Base-by-base conservation (phyloP, 306 rosid species). In the Bauhinia variegata region DNA sequence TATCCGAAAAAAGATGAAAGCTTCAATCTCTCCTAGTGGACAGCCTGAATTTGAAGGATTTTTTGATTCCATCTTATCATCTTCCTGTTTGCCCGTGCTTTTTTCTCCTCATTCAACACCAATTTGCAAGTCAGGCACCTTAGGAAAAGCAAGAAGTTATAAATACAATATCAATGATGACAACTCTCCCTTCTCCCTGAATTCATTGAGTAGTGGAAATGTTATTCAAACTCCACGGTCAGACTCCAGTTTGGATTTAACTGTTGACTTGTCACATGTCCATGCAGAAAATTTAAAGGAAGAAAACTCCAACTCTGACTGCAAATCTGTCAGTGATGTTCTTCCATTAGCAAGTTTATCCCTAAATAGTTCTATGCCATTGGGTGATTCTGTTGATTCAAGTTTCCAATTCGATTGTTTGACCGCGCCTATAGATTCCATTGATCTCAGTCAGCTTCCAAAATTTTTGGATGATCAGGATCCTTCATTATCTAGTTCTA, bases 211-310 rank as follows among this genome's bases (percentile, higher is more conserved):
- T 19, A 83, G 95, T 68, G 86, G 79, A 53, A 89, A 87, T 79
- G 89, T 89, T 49, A 84, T 89, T 70, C 82, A 38, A 77, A 89
- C 98, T 56, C 98, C 98, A 50, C 74, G 72, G 34, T 87, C 98
- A 41, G 85, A 77, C 72, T 80, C 82, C 5, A 79, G 77, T 77
- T 77, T 85, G 60, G 87, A 73, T 73, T 65, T 59, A 56, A 68
- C 51, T 71, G 78, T 68, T 80, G 79, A 59, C 69, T 53, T 75
- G 41, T 71, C 85, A 14, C 52, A 71, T 73, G 78, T 74, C 16
- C 70, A 67, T 63, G 65, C 76, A 61, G 80, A 60, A 71, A 57
- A 60, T 77, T 78, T 2, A 60, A 64, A 70, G 79, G 74, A 72
- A 70, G 68, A 60, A 33, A 42, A 58, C 30, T 73, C 72, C 39